Evolutionary conservation across 371 early-diverging fungal species (phyloP).

Genomic region (Syncephalastrum sp.): DNA sequence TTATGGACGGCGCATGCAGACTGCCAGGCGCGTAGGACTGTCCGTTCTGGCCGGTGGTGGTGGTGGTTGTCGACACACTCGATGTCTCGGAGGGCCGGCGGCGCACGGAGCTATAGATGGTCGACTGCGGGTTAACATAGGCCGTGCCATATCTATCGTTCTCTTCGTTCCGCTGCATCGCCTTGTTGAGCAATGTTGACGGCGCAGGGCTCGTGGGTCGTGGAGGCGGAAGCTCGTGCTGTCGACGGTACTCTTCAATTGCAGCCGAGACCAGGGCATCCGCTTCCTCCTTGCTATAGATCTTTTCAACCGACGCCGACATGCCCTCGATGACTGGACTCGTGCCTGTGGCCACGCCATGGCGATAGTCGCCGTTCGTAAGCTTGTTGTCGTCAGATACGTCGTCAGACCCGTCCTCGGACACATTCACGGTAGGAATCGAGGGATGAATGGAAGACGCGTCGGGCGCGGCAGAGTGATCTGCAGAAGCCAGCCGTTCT

Average conservation of each 20-base stretch:
- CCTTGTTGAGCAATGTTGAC: slow-evolving; percentile 17
- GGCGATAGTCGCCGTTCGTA: too few species aligned
- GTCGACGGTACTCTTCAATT: slow-evolving; percentile 4
- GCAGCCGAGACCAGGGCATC: slow-evolving; percentile 16
- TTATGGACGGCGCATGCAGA: slow-evolving; percentile 9
- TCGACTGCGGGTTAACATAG: slow-evolving; percentile 9
- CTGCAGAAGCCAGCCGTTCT: too few species aligned
- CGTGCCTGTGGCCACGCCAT: too few species aligned
- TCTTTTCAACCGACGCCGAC: neutral
- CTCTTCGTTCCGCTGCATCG: slow-evolving; percentile 4
- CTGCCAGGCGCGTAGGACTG: slow-evolving; percentile 14
- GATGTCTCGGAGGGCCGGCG: slow-evolving; percentile 20
- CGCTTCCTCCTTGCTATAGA: slow-evolving; percentile 10
- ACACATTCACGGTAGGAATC: too few species aligned
- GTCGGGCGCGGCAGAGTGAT: too few species aligned
- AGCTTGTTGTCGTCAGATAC: too few species aligned
- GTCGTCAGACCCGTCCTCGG: too few species aligned
- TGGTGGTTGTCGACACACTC: slow-evolving; percentile 25
- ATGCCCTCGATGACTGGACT: too few species aligned
- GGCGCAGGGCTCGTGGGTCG: slow-evolving; percentile 34
- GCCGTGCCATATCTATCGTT: slow-evolving; percentile 12
- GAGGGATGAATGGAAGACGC: too few species aligned
- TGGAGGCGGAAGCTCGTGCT: slow-evolving; percentile 18
- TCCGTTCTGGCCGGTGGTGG: slow-evolving; percentile 16
- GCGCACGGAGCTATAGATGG: slow-evolving; percentile 2